These are phyloP conservation scores for Paspalum notatum DNA, from an alignment of 176 grass and related monocot genomes.

Conservation along the genomic window DNA sequence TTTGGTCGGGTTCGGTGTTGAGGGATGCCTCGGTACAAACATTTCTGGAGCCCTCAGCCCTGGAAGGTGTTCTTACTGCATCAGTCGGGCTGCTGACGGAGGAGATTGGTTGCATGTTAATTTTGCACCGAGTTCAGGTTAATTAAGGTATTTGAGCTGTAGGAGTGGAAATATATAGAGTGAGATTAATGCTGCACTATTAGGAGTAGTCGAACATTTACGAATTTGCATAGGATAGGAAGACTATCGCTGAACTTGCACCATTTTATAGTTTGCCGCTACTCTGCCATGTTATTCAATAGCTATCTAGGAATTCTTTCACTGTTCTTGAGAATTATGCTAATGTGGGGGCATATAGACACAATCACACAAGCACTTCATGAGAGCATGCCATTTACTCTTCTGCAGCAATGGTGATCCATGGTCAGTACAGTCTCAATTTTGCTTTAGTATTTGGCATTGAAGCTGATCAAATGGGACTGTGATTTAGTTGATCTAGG, in stretches of 20 bases:
- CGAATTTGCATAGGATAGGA: background rate
- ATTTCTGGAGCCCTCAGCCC: too few relatives aligned
- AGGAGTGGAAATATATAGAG: too few relatives aligned
- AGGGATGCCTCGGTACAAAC: too few relatives aligned
- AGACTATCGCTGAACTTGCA: background rate
- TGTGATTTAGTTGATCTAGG: conserved; percentile 17
- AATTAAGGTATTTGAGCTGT: too few relatives aligned
- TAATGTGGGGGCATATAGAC: background rate
- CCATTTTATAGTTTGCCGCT: background rate
- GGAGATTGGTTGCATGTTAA: too few relatives aligned
- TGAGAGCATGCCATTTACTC: conserved; percentile 19
- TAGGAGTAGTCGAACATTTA: background rate
- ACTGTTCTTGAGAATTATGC: background rate
- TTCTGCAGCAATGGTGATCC: background rate
- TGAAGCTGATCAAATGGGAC: conserved; percentile 11
- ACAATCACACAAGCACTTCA: background rate
- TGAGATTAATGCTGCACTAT: background rate
- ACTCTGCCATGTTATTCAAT: background rate
- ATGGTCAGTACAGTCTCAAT: background rate
- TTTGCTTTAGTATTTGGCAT: conserved; percentile 10
- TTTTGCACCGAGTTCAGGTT: too few relatives aligned
- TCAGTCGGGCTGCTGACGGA: too few relatives aligned
- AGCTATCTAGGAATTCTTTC: background rate
- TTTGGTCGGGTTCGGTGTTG: too few relatives aligned
- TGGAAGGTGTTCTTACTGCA: too few relatives aligned